A percentile compares a stretch with the other conserved stretches of the same genome.
Evolutionary conservation across 2,329 filamentous ascomycete genomes (phyloP).

Genomic region (Westerdykella sp.): DNA sequence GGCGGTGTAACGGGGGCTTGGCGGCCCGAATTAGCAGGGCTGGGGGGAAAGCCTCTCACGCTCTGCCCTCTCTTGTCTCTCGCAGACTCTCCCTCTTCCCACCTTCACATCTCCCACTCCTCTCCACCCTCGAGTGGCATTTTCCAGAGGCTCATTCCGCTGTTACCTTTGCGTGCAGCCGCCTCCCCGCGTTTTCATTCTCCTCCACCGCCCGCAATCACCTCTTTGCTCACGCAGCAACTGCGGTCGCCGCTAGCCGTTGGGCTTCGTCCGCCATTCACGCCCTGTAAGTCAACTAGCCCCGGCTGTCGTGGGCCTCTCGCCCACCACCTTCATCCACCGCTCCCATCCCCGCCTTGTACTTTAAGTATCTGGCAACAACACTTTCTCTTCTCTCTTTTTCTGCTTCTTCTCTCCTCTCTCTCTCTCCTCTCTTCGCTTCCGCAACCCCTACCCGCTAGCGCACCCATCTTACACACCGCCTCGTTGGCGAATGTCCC

Average conservation of each 20-base stretch:
- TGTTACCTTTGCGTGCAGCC: slow-evolving; percentile 26
- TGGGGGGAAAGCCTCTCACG: slow-evolving; percentile 11
- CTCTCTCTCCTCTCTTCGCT: slow-evolving; percentile 11
- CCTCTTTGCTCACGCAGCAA: slow-evolving; percentile 7
- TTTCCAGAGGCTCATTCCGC: slow-evolving; percentile 18
- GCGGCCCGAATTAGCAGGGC: slow-evolving; percentile 7
- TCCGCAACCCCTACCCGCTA: slow-evolving; percentile 19
- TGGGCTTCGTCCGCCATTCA: slow-evolving; percentile 31
- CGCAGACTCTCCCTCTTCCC: slow-evolving; percentile 17
- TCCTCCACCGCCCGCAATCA: slow-evolving; percentile 10
- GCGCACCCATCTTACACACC: slow-evolving; percentile 36
- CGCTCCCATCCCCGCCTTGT: slow-evolving; percentile 6
- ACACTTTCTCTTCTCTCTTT: slow-evolving; percentile 9
- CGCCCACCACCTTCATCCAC: slow-evolving; percentile 3
- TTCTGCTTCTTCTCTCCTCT: slow-evolving; percentile 6
- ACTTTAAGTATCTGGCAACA: slow-evolving; percentile 13
- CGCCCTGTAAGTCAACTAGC: slow-evolving; percentile 34
- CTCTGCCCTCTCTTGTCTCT: slow-evolving; percentile 11
- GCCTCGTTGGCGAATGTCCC: slow-evolving; percentile 37
- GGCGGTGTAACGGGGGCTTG: slow-evolving; percentile 2
- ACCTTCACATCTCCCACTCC: slow-evolving; percentile 14
- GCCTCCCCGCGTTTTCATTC: slow-evolving; percentile 12
- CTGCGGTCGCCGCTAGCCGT: slow-evolving; percentile 25
- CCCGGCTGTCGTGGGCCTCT: slow-evolving; percentile 9
- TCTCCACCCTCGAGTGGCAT: slow-evolving; percentile 21